These are phyloP conservation scores for Cyclotella atomus DNA, from an alignment of 108 stramenopile species.

Conservation along the genomic window DNA sequence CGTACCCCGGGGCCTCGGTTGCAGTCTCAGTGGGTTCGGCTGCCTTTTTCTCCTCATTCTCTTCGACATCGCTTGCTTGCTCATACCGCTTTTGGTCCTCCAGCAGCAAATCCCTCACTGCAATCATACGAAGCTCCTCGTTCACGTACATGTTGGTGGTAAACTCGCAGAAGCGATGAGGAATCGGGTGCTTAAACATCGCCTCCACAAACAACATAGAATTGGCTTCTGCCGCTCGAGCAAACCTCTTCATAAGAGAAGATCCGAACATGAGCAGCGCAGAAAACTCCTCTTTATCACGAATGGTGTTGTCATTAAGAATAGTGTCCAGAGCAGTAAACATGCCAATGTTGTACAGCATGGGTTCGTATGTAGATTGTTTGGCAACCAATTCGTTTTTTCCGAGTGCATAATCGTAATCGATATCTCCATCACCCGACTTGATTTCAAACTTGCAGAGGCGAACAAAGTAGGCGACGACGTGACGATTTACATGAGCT, in stretches of 20 bases:
- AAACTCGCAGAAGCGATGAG: slow-evolving; percentile 81
- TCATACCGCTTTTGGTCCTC: slow-evolving; percentile 59
- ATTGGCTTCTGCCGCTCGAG: slow-evolving; percentile 64
- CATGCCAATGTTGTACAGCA: slow-evolving; percentile 84
- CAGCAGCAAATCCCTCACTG: slow-evolving; percentile 71
- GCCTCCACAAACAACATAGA: slow-evolving; percentile 84
- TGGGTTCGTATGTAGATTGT: slow-evolving; percentile 78
- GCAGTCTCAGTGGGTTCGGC: neutral
- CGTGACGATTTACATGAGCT: slow-evolving; percentile 76
- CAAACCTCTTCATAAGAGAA: slow-evolving; percentile 72
- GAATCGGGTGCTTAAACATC: slow-evolving; percentile 68
- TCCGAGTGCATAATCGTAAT: slow-evolving; percentile 41
- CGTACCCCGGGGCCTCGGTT: neutral
- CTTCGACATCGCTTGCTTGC: slow-evolving; percentile 21
- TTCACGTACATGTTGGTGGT: slow-evolving; percentile 78
- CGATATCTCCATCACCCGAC: slow-evolving; percentile 49
- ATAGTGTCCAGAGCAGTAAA: slow-evolving; percentile 69
- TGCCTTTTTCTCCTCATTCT: slow-evolving; percentile 37
- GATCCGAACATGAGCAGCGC: slow-evolving; percentile 64
- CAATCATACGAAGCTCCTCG: slow-evolving; percentile 85
- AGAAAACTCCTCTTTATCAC: slow-evolving; percentile 55
- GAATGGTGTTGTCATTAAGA: slow-evolving; percentile 70
- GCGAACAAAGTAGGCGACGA: slow-evolving; percentile 76
- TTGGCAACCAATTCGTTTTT: slow-evolving; percentile 54
- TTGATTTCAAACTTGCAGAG: slow-evolving; percentile 63